A percentile compares a stretch with the other conserved stretches of the same genome.
phyloP scores from a whole-genome alignment of 768 basidiomycete genomes.

The Termitomyces sp. region DNA sequence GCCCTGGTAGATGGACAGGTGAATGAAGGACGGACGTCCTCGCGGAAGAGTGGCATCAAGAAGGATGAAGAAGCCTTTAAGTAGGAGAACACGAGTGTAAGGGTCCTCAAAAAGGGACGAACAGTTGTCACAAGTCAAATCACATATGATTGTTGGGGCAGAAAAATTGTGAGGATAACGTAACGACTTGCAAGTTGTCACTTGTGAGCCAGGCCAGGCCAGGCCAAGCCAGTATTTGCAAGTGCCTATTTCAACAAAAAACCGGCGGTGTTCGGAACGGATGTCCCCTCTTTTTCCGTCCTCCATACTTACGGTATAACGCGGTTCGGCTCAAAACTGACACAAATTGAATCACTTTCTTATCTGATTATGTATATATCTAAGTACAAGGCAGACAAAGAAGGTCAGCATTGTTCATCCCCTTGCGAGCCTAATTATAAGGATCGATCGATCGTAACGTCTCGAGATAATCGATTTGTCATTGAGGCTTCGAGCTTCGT shows the following conservation, averaged over 20 bases:
- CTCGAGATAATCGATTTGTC: not conserved
- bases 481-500: not conserved
- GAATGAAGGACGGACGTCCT: conserved; percentile 32
- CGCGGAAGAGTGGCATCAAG: conserved; percentile 31
- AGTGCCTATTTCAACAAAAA: conserved; percentile 23
- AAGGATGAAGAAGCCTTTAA: conserved; percentile 23
- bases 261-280: not conserved
- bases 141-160: not conserved
- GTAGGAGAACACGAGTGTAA: conserved; percentile 43
- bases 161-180: not conserved
- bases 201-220: too few species aligned
- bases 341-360: not conserved
- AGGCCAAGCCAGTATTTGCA: conserved; percentile 23
- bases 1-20: conserved; percentile 12
- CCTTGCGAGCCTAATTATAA: not conserved
- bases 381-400: too few species aligned
- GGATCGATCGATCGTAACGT: not conserved
- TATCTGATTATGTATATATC: too few species aligned
- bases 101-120: not conserved
- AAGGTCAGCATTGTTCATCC: not conserved
- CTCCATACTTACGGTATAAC: too few species aligned
- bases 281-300: not conserved
- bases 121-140: not conserved
- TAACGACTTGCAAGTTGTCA: too few species aligned
- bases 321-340: too few species aligned